These are phyloP conservation scores for Sclerotinia trifoliorum DNA, from an alignment of 2,329 filamentous ascomycete species.

Conservation along the genomic window DNA sequence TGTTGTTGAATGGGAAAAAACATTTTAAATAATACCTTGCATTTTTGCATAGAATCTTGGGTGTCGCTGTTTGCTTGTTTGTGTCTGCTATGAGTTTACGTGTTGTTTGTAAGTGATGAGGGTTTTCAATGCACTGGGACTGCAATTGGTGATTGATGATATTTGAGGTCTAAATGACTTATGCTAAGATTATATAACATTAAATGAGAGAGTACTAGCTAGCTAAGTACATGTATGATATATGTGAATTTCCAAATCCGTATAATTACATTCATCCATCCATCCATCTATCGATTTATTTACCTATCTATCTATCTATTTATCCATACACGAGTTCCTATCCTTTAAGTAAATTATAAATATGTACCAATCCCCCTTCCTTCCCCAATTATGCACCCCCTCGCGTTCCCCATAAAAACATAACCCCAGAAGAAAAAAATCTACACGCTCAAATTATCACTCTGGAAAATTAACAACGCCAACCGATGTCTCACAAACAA, in stretches of 20 bases:
- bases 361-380: neutral
- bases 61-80: neutral
- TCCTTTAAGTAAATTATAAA: neutral
- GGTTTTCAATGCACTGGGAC: neutral
- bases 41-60: neutral
- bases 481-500: slow-evolving; percentile 83
- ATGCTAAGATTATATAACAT: neutral
- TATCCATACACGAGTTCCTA: neutral
- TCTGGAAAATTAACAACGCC: slow-evolving; percentile 83
- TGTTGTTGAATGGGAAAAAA: slow-evolving; percentile 7
- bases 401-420: neutral
- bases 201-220: neutral
- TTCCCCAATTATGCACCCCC: neutral
- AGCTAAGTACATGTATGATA: neutral
- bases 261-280: neutral
- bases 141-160: neutral
- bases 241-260: neutral
- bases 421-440: neutral
- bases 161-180: neutral
- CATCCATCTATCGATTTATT: neutral
- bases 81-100: neutral
- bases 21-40: slow-evolving; percentile 6
- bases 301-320: neutral
- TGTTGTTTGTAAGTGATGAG: neutral
- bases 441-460: slow-evolving; percentile 66